Conservation (phyloP, 2,329 filamentous ascomycete genomes). For the Nemania bipapillata region DNA sequence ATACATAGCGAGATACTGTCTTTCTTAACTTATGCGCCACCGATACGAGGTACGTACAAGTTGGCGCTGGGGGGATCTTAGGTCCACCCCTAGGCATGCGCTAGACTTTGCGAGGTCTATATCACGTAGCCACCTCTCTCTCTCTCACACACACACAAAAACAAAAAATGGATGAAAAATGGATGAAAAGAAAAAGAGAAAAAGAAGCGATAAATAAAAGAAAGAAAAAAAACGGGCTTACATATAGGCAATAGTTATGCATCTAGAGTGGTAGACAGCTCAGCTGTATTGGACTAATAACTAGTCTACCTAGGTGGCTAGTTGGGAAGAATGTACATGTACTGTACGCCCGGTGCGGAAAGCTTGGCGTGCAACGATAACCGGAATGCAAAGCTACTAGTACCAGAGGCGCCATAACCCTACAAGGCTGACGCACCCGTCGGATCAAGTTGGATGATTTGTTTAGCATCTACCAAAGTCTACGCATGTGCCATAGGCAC, state of each 20-base stretch:
- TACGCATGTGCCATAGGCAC: too few species aligned
- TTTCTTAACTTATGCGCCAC: background rate
- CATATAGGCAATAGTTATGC: constrained; percentile 7
- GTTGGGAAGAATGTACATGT: constrained; percentile 7
- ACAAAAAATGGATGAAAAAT: too few species aligned
- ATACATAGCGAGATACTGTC: background rate
- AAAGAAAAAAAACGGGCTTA: constrained; percentile 14
- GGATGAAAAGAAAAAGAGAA: background rate
- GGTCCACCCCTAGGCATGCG: constrained; percentile 1
- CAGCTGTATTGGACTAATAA: constrained; percentile 15
- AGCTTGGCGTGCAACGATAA: constrained; percentile 32
- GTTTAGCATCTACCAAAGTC: too few species aligned
- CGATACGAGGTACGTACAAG: background rate
- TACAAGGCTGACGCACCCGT: constrained; percentile 38
- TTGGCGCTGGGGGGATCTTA: constrained; percentile 1
- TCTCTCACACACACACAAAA: too few species aligned
- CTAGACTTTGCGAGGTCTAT: background rate
- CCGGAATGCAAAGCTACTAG: constrained; percentile 24
- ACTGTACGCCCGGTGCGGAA: too few species aligned
- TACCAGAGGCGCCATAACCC: constrained; percentile 24
- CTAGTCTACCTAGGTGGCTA: too few species aligned
- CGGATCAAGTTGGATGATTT: constrained; percentile 16
- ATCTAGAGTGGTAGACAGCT: constrained; percentile 7
- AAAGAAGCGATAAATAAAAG: constrained; percentile 7
- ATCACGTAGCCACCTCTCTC: too few species aligned